phyloP scores from a whole-genome alignment of 2,329 filamentous ascomycete species.

The Davidsoniella eucalypti region DNA sequence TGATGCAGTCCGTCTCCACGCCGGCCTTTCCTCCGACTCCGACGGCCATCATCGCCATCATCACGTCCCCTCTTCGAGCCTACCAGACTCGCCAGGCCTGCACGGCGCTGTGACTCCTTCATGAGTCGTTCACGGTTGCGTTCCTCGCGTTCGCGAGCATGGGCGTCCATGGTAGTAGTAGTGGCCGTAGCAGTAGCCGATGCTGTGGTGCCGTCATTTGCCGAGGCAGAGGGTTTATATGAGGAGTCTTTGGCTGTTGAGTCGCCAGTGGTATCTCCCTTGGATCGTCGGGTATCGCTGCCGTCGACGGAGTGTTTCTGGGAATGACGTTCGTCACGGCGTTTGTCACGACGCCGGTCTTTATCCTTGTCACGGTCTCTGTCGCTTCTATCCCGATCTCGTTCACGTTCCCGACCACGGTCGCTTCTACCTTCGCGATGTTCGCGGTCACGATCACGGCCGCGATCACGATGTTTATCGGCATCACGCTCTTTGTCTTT shows the following conservation, averaged over 20 bases:
- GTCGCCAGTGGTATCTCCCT: background rate
- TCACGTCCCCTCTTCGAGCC: conserved; percentile 35
- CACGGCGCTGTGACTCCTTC: conserved; percentile 51
- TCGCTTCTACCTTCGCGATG: conserved; percentile 16
- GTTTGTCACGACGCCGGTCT: conserved; percentile 19
- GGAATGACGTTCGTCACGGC: conserved; percentile 23
- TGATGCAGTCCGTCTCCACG: conserved; percentile 31
- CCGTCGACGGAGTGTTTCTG: background rate
- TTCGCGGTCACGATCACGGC: conserved; percentile 19
- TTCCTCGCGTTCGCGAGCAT: conserved; percentile 53
- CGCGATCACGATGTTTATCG: conserved; percentile 20
- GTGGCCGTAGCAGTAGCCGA: conserved; percentile 20
- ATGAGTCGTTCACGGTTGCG: conserved; percentile 48
- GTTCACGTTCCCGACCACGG: conserved; percentile 14
- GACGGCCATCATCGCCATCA: conserved; percentile 22
- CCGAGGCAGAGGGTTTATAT: background rate
- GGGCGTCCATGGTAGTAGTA: conserved; percentile 31
- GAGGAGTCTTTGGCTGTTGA: background rate
- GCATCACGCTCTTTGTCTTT: conserved; percentile 19
- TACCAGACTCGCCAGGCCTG: conserved; percentile 31
- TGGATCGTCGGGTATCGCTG: background rate
- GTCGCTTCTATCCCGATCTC: conserved; percentile 11
- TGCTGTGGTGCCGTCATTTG: conserved; percentile 14
- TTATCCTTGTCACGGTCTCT: conserved; percentile 22
- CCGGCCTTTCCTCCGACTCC: conserved; percentile 6